Evolutionary conservation across 352 stramenopile species (phyloP).

Genomic region (Pythium coloratum): DNA sequence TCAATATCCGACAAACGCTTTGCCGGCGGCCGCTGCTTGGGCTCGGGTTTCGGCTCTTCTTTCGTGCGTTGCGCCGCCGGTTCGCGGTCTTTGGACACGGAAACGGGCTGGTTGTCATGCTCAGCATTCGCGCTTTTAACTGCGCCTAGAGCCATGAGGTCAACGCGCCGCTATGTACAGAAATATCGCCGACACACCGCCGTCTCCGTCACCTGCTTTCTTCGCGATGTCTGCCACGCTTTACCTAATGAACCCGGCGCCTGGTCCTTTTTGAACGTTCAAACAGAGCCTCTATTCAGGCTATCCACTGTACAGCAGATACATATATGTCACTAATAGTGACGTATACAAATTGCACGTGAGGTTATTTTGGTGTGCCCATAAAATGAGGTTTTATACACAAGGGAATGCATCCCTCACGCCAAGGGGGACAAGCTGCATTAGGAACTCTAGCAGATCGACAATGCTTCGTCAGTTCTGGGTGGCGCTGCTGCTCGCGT

Average conservation of each 20-base stretch:
- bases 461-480: constrained; percentile 31
- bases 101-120: not conserved
- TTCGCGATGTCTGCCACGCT: not conserved
- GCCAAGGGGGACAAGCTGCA: not conserved
- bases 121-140: constrained; percentile 14
- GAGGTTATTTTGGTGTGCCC: constrained; percentile 2
- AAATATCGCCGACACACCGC: constrained; percentile 4
- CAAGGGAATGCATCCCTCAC: not conserved
- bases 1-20: constrained; percentile 24
- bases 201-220: not conserved
- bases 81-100: constrained; percentile 1
- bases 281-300: constrained; percentile 20
- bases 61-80: not conserved
- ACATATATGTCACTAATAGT: not conserved
- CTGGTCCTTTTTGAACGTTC: constrained; percentile 28
- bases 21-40: not conserved
- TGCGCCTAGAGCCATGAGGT: constrained; percentile 19
- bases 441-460: not conserved
- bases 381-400: constrained; percentile 7
- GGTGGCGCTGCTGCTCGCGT: constrained; percentile 36
- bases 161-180: not conserved
- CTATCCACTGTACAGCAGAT: constrained; percentile 8
- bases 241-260: not conserved
- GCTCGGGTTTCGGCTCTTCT: constrained; percentile 1
- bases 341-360: not conserved